A percentile compares a stretch with the other conserved stretches of the same genome.
Conservation (phyloP, 371 early-diverging fungal species). For the Dinochytrium kinnereticum region DNA sequence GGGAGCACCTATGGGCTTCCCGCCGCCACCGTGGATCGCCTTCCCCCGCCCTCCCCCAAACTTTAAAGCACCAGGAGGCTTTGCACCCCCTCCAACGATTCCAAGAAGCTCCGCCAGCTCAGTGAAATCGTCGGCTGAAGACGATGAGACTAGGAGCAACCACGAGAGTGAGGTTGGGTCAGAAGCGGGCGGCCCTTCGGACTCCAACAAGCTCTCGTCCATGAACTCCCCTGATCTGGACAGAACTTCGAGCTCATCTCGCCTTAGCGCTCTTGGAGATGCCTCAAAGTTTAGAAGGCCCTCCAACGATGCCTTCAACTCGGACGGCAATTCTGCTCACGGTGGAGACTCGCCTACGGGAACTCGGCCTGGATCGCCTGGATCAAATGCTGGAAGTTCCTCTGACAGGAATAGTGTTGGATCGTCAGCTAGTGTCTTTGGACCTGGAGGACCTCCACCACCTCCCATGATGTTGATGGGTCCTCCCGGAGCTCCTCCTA, state of each 20-base stretch:
- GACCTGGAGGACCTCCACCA: constrained; percentile 18
- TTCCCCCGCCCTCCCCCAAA: neutral
- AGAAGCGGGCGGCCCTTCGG: neutral
- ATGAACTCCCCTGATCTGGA: neutral
- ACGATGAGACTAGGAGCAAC: constrained; percentile 6
- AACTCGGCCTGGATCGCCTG: constrained; percentile 14
- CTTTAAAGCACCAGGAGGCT: constrained; percentile 11
- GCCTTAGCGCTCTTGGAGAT: neutral
- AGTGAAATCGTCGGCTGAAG: neutral
- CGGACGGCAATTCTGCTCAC: neutral
- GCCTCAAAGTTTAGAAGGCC: neutral
- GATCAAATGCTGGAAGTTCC: constrained; percentile 9
- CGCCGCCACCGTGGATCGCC: constrained; percentile 35
- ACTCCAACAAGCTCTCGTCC: too few species aligned
- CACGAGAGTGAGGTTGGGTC: constrained; percentile 12
- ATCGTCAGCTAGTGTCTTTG: neutral
- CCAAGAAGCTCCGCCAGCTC: constrained; percentile 8
- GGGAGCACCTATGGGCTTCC: neutral
- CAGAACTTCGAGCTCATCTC: neutral
- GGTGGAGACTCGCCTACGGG: constrained; percentile 6
- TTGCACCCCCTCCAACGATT: constrained; percentile 11
- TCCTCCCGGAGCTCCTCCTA: neutral
- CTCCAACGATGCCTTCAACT: neutral
- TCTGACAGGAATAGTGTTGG: constrained; percentile 17
- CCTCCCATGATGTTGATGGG: constrained; percentile 30